These are phyloP conservation scores for Pouteria campechiana DNA, from an alignment of 179 eudicot species.

Conservation along the genomic window DNA sequence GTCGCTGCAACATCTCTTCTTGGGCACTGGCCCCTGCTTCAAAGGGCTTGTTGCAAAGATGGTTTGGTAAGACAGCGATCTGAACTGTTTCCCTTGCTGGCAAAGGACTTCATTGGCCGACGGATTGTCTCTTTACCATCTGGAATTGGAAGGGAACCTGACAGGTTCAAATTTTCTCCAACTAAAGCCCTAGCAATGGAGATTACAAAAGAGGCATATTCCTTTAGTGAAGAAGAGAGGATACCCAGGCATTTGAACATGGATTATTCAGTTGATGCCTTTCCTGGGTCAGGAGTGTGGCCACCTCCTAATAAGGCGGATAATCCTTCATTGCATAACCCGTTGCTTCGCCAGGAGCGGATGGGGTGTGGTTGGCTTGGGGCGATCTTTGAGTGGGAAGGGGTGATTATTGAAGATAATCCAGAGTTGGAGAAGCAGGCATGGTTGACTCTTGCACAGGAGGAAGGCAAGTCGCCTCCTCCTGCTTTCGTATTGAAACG, in stretches of 20 bases:
- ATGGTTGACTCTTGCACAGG: conserved; percentile 71
- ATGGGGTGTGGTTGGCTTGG: conserved; percentile 97
- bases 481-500: conserved; percentile 45
- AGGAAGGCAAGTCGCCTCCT: conserved; percentile 85
- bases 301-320: conserved; percentile 77
- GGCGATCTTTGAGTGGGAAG: conserved; percentile 96
- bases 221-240: conserved; percentile 34
- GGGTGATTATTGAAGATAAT: conserved; percentile 76
- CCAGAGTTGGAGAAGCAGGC: conserved; percentile 84
- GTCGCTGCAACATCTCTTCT: conserved; percentile 67
- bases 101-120: conserved; percentile 11
- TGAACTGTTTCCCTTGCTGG: conserved; percentile 10
- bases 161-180: conserved; percentile 8
- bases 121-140: conserved; percentile 6
- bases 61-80: conserved; percentile 11
- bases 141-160: conserved; percentile 13
- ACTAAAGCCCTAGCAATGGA: conserved; percentile 70
- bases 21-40: conserved; percentile 41
- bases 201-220: conserved; percentile 55
- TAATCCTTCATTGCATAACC: conserved; percentile 65
- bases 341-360: conserved; percentile 78
- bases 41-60: conserved; percentile 20
- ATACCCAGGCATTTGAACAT: conserved; percentile 29
- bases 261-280: conserved; percentile 36
- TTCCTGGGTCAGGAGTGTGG: conserved; percentile 68